Percentiles rank a stretch among this genome's conserved stretches.
phyloP scores from a whole-genome alignment of 768 basidiomycete species.

The Coprinopsis marcescibilis region DNA sequence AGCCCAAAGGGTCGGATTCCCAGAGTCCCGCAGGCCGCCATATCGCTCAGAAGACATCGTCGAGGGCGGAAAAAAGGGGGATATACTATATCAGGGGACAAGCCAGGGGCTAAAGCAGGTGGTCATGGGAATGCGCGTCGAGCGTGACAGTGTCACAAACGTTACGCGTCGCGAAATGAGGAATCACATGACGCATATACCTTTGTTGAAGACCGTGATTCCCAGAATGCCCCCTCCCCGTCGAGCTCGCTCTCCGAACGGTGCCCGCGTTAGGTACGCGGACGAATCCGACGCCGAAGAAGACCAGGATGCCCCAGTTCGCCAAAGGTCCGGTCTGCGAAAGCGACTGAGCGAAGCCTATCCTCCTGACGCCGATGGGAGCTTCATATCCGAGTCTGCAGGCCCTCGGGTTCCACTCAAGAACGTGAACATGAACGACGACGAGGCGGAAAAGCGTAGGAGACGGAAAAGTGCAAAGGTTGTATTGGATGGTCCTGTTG shows the following conservation, averaged over 20 bases:
- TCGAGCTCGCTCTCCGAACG: conserved; percentile 31
- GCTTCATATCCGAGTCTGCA: conserved; percentile 30
- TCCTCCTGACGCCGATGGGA: conserved; percentile 39
- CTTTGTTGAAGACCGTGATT: conserved; percentile 36
- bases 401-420: conserved; percentile 35
- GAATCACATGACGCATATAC: conserved; percentile 30
- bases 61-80: background rate
- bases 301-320: conserved; percentile 35
- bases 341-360: conserved; percentile 61
- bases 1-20: conserved; percentile 42
- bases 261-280: conserved; percentile 24
- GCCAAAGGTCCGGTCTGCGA: conserved; percentile 35
- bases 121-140: no score
- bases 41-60: background rate
- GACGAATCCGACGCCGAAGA: conserved; percentile 33
- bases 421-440: conserved; percentile 69
- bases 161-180: conserved; percentile 17
- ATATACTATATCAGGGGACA: no score
- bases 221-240: conserved; percentile 32
- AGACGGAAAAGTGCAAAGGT: conserved; percentile 74
- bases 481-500: conserved; percentile 49
- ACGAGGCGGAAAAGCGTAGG: conserved; percentile 79
- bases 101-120: no score
- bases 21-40: no score
- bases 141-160: conserved; percentile 3